phyloP scores from a whole-genome alignment of 2,329 filamentous ascomycete genomes.

The Nothophaeocryptopus gaeumannii region DNA sequence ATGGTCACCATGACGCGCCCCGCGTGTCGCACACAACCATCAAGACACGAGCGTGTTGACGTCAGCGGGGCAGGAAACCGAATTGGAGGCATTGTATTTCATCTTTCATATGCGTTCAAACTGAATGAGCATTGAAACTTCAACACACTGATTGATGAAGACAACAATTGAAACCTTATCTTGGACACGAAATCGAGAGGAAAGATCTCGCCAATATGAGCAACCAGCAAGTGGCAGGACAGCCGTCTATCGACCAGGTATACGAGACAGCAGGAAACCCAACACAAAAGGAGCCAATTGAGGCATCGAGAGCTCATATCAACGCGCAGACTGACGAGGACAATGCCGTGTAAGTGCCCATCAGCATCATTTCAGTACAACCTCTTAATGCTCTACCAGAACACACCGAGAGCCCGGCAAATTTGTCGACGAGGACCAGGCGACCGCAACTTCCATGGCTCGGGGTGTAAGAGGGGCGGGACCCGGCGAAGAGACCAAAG shows the following conservation, averaged over 20 bases:
- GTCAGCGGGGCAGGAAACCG: no score
- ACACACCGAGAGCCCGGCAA: slow-evolving; percentile 39
- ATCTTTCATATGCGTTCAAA: no score
- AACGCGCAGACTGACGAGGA: slow-evolving; percentile 36
- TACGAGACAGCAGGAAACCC: slow-evolving; percentile 50
- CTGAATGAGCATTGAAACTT: no score
- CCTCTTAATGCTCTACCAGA: slow-evolving; percentile 14
- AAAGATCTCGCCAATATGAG: no score
- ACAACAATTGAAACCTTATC: no score
- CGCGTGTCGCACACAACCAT: no score
- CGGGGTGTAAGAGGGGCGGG: slow-evolving; percentile 46
- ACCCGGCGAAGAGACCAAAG: slow-evolving; percentile 44
- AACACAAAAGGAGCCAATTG: slow-evolving; percentile 41
- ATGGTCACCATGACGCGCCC: no score
- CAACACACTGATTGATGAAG: no score
- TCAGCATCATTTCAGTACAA: background rate
- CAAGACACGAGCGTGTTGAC: no score
- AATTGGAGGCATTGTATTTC: no score
- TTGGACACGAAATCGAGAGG: no score
- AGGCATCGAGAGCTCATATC: slow-evolving; percentile 33
- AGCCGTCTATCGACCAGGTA: slow-evolving; percentile 41
- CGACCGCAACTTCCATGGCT: slow-evolving; percentile 38
- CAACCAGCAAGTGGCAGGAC: no score
- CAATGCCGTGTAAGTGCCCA: slow-evolving; percentile 22
- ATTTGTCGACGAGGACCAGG: slow-evolving; percentile 33